Evolutionary conservation across 164 flowering plant species (phyloP).

Genomic region (Annona squamosa): DNA sequence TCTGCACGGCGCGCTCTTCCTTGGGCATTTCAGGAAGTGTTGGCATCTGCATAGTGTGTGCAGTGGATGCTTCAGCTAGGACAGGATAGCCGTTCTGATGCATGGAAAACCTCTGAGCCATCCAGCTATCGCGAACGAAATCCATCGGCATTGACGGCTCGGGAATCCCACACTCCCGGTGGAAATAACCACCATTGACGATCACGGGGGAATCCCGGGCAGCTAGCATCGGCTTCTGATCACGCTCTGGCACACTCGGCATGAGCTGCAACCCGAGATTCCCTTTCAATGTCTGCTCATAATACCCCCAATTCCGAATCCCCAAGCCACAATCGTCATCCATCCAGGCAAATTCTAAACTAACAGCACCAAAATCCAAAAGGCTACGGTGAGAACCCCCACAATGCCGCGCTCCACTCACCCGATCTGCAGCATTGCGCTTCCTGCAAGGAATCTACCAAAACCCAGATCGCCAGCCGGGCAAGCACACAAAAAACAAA

Average conservation of each 20-base stretch:
- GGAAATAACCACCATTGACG: conserved; percentile 50
- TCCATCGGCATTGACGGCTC: conserved; percentile 45
- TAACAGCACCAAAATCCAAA: not conserved
- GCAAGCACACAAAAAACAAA: not conserved
- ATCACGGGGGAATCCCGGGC: conserved; percentile 43
- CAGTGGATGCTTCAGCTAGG: conserved; percentile 38
- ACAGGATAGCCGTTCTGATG: conserved; percentile 29
- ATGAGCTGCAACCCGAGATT: conserved; percentile 69
- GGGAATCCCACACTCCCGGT: conserved; percentile 38
- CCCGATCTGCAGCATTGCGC: conserved; percentile 12
- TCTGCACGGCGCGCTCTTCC: conserved; percentile 23
- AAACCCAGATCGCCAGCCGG: not conserved
- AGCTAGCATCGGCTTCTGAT: conserved; percentile 40
- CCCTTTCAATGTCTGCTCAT: conserved; percentile 57
- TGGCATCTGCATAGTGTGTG: conserved; percentile 40
- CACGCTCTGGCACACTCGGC: conserved; percentile 46
- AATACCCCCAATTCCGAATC: conserved; percentile 76
- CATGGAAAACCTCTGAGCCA: conserved; percentile 41
- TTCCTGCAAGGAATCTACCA: not conserved
- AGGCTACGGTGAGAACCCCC: not conserved
- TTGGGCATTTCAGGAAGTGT: conserved; percentile 35
- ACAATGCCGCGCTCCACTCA: conserved; percentile 6
- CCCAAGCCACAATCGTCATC: conserved; percentile 61
- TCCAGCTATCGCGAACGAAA: conserved; percentile 51
- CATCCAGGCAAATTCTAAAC: conserved; percentile 23